A percentile compares a stretch with the other conserved stretches of the same genome.
phyloP scores from a whole-genome alignment of 176 grass and related monocot species.

The Stipa capillata region DNA sequence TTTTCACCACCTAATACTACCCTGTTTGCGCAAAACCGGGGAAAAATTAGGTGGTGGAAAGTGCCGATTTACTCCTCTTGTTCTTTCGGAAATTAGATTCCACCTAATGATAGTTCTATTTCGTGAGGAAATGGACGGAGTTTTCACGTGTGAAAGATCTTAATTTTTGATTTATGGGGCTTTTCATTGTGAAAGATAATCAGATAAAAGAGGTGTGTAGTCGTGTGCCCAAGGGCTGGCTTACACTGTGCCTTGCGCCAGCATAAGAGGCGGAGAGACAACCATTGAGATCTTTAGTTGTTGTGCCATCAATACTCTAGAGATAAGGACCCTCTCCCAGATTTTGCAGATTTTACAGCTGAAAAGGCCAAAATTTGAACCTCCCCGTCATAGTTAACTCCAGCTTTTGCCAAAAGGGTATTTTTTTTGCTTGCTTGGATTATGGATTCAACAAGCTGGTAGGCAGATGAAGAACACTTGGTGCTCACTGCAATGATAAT shows the following conservation, averaged over 20 bases:
- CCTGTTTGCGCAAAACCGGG: too few species aligned
- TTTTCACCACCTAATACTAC: too few species aligned
- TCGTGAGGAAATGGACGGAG: too few species aligned
- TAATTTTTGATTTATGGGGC: background rate
- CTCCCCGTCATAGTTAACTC: background rate
- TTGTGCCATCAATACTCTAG: background rate
- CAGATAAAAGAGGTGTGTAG: background rate
- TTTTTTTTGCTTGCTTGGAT: slow-evolving; percentile 11
- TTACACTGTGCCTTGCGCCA: slow-evolving; percentile 6
- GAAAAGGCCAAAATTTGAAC: background rate
- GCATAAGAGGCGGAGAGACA: slow-evolving; percentile 3
- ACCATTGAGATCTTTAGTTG: background rate
- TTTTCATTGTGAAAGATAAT: background rate
- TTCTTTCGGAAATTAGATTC: too few species aligned
- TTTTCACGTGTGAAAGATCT: too few species aligned
- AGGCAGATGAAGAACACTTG: background rate
- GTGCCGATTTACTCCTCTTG: too few species aligned
- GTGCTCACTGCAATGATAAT: slow-evolving; percentile 5
- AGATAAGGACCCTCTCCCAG: background rate
- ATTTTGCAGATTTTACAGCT: background rate
- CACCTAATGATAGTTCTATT: too few species aligned
- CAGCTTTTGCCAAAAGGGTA: background rate
- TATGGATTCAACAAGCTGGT: slow-evolving; percentile 20
- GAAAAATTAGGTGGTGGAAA: too few species aligned
- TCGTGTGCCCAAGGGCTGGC: background rate